Evolutionary conservation across 345 rosid genomes (phyloP), one percentile per base, ranked within the genome.

Genomic region (Gossypioides kirkii): DNA sequence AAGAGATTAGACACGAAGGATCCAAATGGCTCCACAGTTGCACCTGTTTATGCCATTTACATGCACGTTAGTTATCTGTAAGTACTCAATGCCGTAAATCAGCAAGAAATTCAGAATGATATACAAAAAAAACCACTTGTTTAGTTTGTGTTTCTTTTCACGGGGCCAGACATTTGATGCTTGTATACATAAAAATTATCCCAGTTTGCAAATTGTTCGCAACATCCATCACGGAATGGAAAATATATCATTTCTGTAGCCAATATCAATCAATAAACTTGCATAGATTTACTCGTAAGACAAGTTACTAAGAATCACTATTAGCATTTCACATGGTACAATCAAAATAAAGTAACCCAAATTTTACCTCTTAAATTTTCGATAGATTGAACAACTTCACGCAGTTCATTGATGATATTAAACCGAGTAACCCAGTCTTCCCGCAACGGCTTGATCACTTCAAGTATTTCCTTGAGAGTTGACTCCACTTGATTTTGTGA

Each of bases 1-100:
- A 92, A 91, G 78, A 91, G 96, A 80, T 90, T 86, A 23, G 98
- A 91, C 50, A 90, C 88, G 78, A 90, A 90, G 8, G 97, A 94
- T 72, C 98, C 98, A 83, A 85, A 94, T 47, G 97, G 94, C 78
- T 90, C 88, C 78, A 91, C 87, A 32, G 88, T 87, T 74, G 98
- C 95, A 81, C 95, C 98, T 94, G 85, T 69, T 76, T 61, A 67
- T 54, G 75, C 58, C 77, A 77, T 52, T 46, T 22, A 56, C 60
- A 43, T 45, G 20, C 10, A 61, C 28, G 18, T 65, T n/a, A 45
- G 38, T 32, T 50, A 23, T 43, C 38, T 7, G 38, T 38, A 61
- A 52, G 10, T 14, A 8, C 46, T 59, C 18, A 14, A 22, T 38
- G 8, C 50, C 8, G 9, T 8, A 13, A 32, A 6, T 56, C 53